Evolutionary conservation across 495 filamentous ascomycete species (phyloP).

Genomic region (Echria macrotheca): DNA sequence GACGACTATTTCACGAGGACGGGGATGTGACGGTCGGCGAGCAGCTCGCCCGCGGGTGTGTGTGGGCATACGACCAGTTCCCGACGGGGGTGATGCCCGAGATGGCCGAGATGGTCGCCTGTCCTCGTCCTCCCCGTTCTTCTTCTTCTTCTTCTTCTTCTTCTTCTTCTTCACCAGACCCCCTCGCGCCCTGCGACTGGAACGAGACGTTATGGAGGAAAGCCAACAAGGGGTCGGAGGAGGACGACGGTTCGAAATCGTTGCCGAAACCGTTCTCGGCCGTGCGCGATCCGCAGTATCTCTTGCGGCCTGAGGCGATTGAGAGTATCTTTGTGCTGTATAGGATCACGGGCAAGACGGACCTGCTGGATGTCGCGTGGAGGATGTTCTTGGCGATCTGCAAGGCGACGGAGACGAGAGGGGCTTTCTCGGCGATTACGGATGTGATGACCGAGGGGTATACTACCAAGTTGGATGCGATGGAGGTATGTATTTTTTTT

Average conservation of each 20-base stretch:
- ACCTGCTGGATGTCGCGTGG: slow-evolving; percentile 67
- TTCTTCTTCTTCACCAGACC: too few species aligned
- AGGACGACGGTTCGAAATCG: slow-evolving; percentile 27
- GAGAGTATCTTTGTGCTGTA: slow-evolving; percentile 73
- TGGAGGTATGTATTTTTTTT: slow-evolving; percentile 50
- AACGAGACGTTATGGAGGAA: slow-evolving; percentile 25
- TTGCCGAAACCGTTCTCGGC: slow-evolving; percentile 54
- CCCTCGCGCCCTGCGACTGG: slow-evolving; percentile 18
- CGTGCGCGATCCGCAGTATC: slow-evolving; percentile 32
- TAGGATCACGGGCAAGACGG: slow-evolving; percentile 63
- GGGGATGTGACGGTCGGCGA: slow-evolving; percentile 70
- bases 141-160: too few species aligned
- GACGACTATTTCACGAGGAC: slow-evolving; percentile 63
- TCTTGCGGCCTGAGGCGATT: slow-evolving; percentile 60
- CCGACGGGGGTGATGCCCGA: slow-evolving; percentile 88
- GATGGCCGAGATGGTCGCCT: slow-evolving; percentile 48
- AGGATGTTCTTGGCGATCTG: slow-evolving; percentile 66
- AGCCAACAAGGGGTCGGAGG: not conserved
- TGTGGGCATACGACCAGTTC: slow-evolving; percentile 83
- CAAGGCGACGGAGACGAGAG: slow-evolving; percentile 52
- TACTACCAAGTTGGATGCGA: slow-evolving; percentile 35
- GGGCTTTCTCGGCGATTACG: slow-evolving; percentile 53
- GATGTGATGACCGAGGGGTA: slow-evolving; percentile 36
- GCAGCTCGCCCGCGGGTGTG: slow-evolving; percentile 83
- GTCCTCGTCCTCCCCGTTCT: slow-evolving; percentile 56